Conservation (phyloP, 257 asterid genomes). For the Cruciata laevipes region DNA sequence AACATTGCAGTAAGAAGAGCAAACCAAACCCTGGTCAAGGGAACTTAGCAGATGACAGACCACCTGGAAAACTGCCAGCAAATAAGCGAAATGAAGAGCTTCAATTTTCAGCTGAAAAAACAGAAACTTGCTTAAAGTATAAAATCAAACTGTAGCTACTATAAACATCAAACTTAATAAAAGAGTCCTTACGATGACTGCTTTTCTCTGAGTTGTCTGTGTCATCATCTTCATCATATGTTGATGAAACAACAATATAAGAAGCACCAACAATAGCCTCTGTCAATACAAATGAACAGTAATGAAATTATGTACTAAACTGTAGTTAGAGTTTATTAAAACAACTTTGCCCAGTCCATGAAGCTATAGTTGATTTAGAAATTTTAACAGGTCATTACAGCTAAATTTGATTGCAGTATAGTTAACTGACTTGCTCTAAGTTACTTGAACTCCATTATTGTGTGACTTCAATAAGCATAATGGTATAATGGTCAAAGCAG, state of each 20-base stretch:
- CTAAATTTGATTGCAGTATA: conserved; percentile 4
- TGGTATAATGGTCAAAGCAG: background rate
- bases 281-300: conserved; percentile 26
- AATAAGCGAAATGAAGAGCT: conserved; percentile 12
- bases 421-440: background rate
- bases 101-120: conserved; percentile 5
- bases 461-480: background rate
- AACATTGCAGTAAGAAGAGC: conserved; percentile 70
- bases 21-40: conserved; percentile 89
- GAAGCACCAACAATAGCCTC: conserved; percentile 69
- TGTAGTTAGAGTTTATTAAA: conserved; percentile 10
- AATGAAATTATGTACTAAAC: background rate
- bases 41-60: conserved; percentile 61
- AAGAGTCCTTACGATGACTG: conserved; percentile 40
- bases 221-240: conserved; percentile 43
- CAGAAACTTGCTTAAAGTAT: background rate
- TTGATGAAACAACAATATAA: conserved; percentile 56
- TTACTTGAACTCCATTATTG: background rate
- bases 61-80: conserved; percentile 67
- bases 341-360: background rate
- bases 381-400: background rate
- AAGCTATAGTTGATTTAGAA: background rate
- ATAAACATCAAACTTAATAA: background rate
- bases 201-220: conserved; percentile 45
- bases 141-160: no score